phyloP scores from a whole-genome alignment of 2,329 filamentous ascomycete genomes.

The Dactylellina haptotyla region DNA sequence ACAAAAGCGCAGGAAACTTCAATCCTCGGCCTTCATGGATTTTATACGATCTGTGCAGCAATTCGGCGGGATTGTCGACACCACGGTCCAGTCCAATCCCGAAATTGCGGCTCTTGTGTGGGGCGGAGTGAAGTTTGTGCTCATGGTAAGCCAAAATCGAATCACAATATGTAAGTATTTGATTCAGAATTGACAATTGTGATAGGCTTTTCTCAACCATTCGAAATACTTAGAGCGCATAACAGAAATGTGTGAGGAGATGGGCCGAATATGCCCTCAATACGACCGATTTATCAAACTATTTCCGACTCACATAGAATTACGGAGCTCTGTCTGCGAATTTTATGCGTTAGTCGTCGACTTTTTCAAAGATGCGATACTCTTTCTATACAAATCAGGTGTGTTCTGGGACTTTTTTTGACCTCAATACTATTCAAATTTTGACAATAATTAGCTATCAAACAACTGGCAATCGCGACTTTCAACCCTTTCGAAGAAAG shows the following conservation, averaged over 20 bases:
- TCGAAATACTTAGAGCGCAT: constrained; percentile 35
- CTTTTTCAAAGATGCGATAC: constrained; percentile 60
- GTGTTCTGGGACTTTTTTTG: too few species aligned
- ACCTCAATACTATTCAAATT: constrained; percentile 21
- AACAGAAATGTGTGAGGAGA: constrained; percentile 33
- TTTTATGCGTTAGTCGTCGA: constrained; percentile 61
- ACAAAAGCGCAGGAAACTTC: constrained; percentile 41
- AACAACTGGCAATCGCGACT: constrained; percentile 55
- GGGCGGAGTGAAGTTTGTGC: constrained; percentile 63
- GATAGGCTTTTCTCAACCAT: constrained; percentile 36
- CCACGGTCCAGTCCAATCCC: constrained; percentile 61
- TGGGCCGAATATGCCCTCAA: constrained; percentile 41
- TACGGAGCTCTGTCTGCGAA: constrained; percentile 60
- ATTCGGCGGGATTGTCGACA: constrained; percentile 61
- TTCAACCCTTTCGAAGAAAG: constrained; percentile 59
- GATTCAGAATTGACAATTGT: not conserved
- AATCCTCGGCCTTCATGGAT: constrained; percentile 40
- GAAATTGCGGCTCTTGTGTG: constrained; percentile 62
- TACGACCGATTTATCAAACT: constrained; percentile 56
- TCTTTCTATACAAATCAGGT: constrained; percentile 58
- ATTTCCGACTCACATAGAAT: constrained; percentile 59
- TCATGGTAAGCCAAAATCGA: constrained; percentile 58
- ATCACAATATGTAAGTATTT: not conserved
- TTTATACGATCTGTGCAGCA: constrained; percentile 61
- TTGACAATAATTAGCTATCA: constrained; percentile 11